Evolutionary conservation across 139 green algal genomes (phyloP).

Genomic region (Micractinium conductrix): DNA sequence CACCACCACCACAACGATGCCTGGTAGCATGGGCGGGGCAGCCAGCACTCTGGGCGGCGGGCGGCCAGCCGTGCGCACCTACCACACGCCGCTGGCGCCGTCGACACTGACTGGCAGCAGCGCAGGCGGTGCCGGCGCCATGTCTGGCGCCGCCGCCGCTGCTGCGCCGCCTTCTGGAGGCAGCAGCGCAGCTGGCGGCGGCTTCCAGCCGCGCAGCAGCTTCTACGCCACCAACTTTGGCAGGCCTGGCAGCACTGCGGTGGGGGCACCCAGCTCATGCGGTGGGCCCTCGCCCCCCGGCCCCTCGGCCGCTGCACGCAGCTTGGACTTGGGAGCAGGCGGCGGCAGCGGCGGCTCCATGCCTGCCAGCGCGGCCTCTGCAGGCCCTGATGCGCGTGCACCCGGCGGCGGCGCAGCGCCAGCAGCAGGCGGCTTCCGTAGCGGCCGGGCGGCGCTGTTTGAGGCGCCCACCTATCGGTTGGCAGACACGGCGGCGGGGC

Average conservation of each 20-base stretch:
- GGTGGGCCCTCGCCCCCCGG: no score
- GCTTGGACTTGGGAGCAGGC: neutral
- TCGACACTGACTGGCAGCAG: neutral
- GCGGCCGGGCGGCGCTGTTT: conserved; percentile 9
- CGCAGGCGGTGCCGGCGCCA: neutral
- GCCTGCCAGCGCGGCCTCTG: neutral
- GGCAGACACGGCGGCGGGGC: neutral
- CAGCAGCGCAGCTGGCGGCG: neutral
- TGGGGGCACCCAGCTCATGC: no score
- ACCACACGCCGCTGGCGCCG: neutral
- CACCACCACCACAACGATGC: neutral
- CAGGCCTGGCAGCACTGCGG: no score
- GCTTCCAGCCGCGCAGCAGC: neutral
- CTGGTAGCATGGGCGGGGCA: neutral
- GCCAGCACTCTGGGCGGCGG: neutral
- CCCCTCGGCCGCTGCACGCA: neutral
- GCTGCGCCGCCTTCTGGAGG: no score
- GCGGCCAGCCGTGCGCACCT: neutral
- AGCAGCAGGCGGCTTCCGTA: neutral
- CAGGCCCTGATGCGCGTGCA: neutral
- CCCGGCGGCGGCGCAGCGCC: neutral
- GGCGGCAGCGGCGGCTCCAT: no score
- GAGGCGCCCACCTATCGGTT: conserved; percentile 17
- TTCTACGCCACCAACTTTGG: conserved; percentile 27
- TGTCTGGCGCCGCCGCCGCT: neutral